These are phyloP conservation scores for Beta lomatogona DNA, from an alignment of 179 eudicot species.

Conservation along the genomic window DNA sequence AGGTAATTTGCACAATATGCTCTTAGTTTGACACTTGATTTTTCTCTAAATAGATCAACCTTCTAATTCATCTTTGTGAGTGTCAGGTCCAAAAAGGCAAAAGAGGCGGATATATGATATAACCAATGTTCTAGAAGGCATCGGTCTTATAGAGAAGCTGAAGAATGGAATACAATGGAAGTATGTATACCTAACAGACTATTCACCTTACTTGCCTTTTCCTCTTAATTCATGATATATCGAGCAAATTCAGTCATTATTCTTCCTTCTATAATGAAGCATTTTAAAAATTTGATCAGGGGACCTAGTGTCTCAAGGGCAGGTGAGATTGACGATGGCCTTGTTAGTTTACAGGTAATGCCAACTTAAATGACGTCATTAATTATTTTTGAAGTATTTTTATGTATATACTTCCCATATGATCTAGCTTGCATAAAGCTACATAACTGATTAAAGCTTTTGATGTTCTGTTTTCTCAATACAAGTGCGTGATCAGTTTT, in stretches of 20 bases:
- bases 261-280: slow-evolving; percentile 22
- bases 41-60: slow-evolving; percentile 9
- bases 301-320: slow-evolving; percentile 76
- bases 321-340: slow-evolving; percentile 62
- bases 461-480: neutral
- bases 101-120: slow-evolving; percentile 96
- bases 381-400: neutral
- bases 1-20: slow-evolving; percentile 42
- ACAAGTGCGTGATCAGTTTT: neutral
- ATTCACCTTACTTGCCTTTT: neutral
- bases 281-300: slow-evolving; percentile 47
- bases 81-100: slow-evolving; percentile 88
- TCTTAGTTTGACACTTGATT: neutral
- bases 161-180: slow-evolving; percentile 97
- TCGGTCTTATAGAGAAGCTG: slow-evolving; percentile 88
- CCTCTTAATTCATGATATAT: neutral
- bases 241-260: slow-evolving; percentile 9
- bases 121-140: slow-evolving; percentile 91
- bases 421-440: neutral
- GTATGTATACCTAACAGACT: slow-evolving; percentile 47
- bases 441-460: no score
- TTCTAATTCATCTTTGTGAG: slow-evolving; percentile 27
- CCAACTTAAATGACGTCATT: neutral
- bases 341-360: slow-evolving; percentile 69
- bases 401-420: neutral